These are phyloP conservation scores for Solanum chiquidenum DNA, from an alignment of 257 asterid genomes.

Conservation along the genomic window DNA sequence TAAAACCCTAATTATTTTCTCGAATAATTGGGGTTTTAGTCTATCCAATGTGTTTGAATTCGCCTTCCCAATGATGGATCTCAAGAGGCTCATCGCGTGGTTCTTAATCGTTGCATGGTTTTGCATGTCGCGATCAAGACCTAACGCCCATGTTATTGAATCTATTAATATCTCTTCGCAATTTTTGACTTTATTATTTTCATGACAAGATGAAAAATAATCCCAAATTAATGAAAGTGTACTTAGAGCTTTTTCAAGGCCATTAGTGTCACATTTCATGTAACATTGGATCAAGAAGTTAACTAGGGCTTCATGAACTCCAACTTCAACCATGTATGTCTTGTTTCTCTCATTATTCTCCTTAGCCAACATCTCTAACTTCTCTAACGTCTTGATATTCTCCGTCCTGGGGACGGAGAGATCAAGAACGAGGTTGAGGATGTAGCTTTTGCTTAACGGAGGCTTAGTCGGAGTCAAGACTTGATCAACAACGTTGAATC, in stretches of 20 bases:
- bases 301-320: conserved; percentile 5
- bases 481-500: conserved; percentile 7
- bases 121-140: not conserved
- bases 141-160: conserved; percentile 29
- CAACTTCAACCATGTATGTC: conserved; percentile 24
- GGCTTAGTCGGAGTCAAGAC: conserved; percentile 23
- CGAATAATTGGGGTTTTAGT: conserved; percentile 28
- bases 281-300: conserved; percentile 14
- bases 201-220: not conserved
- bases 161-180: conserved; percentile 12
- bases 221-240: conserved; percentile 12
- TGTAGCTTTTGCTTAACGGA: conserved; percentile 4
- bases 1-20: not conserved
- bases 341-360: conserved; percentile 25
- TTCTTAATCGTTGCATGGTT: not conserved
- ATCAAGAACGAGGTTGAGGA: conserved; percentile 18
- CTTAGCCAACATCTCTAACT: conserved; percentile 21
- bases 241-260: conserved; percentile 24
- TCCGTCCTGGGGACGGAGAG: conserved; percentile 9
- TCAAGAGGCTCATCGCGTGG: not conserved
- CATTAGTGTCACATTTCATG: not conserved
- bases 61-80: conserved; percentile 3
- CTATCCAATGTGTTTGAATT: conserved; percentile 6
- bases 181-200: not conserved
- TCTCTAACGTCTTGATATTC: conserved; percentile 14